Evolutionary conservation across 2,329 filamentous ascomycete species (phyloP), one percentile per base, ranked within the genome.

Genomic region (Chaetomium sp.): DNA sequence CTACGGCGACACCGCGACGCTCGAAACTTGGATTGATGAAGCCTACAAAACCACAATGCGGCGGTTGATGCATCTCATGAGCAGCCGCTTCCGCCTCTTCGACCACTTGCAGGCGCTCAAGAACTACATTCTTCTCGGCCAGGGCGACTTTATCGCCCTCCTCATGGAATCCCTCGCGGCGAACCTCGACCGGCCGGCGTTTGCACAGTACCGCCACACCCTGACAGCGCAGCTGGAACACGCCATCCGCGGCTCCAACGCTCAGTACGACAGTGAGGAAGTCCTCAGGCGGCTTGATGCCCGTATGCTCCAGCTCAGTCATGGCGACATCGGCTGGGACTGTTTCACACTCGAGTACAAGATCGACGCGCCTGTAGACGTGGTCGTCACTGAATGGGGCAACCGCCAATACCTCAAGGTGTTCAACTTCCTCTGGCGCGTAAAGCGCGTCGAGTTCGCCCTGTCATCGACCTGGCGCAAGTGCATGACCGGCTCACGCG

Each of bases 291-390:
- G 95, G 12, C 85, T 99, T 3, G 95, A 99, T 77, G 94, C 95
- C n/a, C 91, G 96, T 67, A 98, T 99, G 94, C 84, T 99, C 49
- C 94, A 98, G 78, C 85, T 98, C 6, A 96, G 91, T 9, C 93
- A 97, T 72, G 95, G 95, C 59, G 95, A 99, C 72, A 98, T 97
- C 60, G 95, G 95, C 57, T 99, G 95, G 95, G 95, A 99, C 74
- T 97, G 96, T 74, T 99, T 99, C 78, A 99, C 95, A 0, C 86
- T 99, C 9, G 96, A 99, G 76, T 99, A 99, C 80, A 97, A 98
- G 76, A 95, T 99, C 70, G 93, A 97, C 75, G 91, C 94, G 1
- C 95, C 95, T 0, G 91, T 97, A 27, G 95, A 99, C 75, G 95
- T 99, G 31, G 93, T 99, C 56, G 93, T 99, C 47, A 98, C 94